Percentiles rank a stretch among this genome's conserved stretches.
These are phyloP conservation scores for Ceratocystis harringtonii DNA, from an alignment of 2,329 filamentous ascomycete genomes.

Conservation along the genomic window DNA sequence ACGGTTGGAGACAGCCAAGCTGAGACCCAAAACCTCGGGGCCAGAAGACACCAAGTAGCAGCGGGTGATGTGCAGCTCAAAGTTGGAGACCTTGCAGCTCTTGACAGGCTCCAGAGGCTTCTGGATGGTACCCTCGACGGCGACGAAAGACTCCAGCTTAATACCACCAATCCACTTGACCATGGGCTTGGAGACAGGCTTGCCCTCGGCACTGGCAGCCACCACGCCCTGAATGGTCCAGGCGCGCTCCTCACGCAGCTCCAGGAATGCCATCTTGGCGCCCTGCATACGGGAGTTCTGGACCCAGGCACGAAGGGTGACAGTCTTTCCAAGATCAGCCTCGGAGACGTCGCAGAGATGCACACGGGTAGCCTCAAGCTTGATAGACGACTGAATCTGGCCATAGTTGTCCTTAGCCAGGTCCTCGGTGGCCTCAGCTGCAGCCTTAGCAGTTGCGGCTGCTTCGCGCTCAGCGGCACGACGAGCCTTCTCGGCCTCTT, in stretches of 20 bases:
- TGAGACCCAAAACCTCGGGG: conserved; percentile 42
- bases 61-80: conserved; percentile 80
- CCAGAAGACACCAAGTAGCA: conserved; percentile 59
- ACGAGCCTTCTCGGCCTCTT: conserved; percentile 66
- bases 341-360: conserved; percentile 51
- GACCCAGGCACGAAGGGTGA: conserved; percentile 66
- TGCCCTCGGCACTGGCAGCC: conserved; percentile 55
- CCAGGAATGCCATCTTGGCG: conserved; percentile 82
- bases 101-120: conserved; percentile 78
- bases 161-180: conserved; percentile 75
- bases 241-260: conserved; percentile 59
- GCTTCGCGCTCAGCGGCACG: conserved; percentile 61
- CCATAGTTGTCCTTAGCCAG: conserved; percentile 69
- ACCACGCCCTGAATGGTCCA: conserved; percentile 74
- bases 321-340: conserved; percentile 49
- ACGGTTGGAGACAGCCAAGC: conserved; percentile 39
- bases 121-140: conserved; percentile 66
- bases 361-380: conserved; percentile 40
- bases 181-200: conserved; percentile 65
- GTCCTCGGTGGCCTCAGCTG: conserved; percentile 51
- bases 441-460: conserved; percentile 50
- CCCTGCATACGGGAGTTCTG: conserved; percentile 80
- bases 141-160: conserved; percentile 66
- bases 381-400: conserved; percentile 43
- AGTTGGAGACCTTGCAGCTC: conserved; percentile 62